Evolutionary conservation across 2,329 filamentous ascomycete species (phyloP).

Genomic region (Plectosphaerella cucumerina): DNA sequence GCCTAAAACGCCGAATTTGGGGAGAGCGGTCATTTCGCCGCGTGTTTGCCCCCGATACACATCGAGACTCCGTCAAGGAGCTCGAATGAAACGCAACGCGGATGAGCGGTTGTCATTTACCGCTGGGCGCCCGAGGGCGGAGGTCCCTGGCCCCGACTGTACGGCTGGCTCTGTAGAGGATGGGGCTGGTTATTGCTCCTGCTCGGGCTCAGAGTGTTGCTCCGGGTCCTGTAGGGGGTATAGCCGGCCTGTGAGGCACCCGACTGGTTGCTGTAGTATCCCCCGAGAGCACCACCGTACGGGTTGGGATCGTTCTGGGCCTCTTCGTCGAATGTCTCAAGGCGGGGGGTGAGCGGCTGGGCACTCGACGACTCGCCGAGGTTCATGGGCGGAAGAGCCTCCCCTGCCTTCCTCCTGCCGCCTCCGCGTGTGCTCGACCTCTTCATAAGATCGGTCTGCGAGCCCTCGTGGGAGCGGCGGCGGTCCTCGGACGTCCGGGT

Average conservation of each 20-base stretch:
- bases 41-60: background rate
- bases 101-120: background rate
- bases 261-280: constrained; percentile 23
- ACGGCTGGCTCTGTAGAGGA: constrained; percentile 11
- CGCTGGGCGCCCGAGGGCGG: background rate
- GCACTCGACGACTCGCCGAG: constrained; percentile 18
- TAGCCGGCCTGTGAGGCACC: background rate
- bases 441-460: constrained; percentile 30
- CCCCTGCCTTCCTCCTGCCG: constrained; percentile 41
- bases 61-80: background rate
- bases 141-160: background rate
- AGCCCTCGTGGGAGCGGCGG: constrained; percentile 31
- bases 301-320: constrained; percentile 28
- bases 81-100: background rate
- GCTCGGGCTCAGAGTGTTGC: background rate
- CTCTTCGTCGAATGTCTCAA: constrained; percentile 38
- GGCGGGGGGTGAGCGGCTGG: constrained; percentile 25
- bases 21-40: too few species aligned
- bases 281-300: constrained; percentile 7
- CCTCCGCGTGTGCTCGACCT: constrained; percentile 41
- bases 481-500: constrained; percentile 27
- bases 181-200: constrained; percentile 3
- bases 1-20: background rate
- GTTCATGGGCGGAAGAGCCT: constrained; percentile 32
- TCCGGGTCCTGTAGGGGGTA: background rate